Base-by-base conservation (phyloP, 2,329 filamentous ascomycete species). In the Colletotrichum sp. region DNA sequence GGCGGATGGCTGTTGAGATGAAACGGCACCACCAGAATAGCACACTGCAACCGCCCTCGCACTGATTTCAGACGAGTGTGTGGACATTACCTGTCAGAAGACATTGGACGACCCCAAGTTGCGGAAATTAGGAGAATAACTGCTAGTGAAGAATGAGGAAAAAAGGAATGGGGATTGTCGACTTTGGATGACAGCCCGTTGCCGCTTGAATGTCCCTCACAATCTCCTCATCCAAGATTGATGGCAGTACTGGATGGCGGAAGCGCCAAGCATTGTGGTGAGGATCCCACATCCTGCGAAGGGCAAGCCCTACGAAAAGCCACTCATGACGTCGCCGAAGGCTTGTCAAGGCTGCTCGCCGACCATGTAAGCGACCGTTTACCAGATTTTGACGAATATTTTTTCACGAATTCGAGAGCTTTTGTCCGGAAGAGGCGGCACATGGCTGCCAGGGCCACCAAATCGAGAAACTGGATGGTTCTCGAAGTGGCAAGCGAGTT, bases 21-120 rank as follows among this genome's bases (percentile, higher is more conserved):
- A 69, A 74, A 74, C 71, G 34, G 21, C 59, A n/a, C 39, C 32
- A 32, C 57, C 43, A 60, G 28, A 73, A 60, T 39, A 68, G 64
- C 63, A 16, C 39, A 55, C 34, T 59, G 39, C 70, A 36, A 52
- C 68, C 13, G 43, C 57, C 34, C n/a, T 68, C 71, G 65, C 64
- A 69, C 18, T 52, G 32, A 74, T 63, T 74, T 76, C 74, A 74
- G 74, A 74, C 30, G 74, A 52, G 59, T 36, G 59, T 43, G 61
- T 68, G 61, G 24, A 39, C 64, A 65, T 65, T 21, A 26, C 43
- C 65, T 48, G 64, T 72, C 43, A 70, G 68, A 70, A 65, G 60
- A 77, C 36, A 72, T 72, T 68, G 64, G 75, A 75, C 48, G 75
- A 69, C 48, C 71, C 71, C 28, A 21, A 36, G 28, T 12, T 32